Base-by-base conservation (phyloP, 805 yeast species). In the Soucietia sequanensis region DNA sequence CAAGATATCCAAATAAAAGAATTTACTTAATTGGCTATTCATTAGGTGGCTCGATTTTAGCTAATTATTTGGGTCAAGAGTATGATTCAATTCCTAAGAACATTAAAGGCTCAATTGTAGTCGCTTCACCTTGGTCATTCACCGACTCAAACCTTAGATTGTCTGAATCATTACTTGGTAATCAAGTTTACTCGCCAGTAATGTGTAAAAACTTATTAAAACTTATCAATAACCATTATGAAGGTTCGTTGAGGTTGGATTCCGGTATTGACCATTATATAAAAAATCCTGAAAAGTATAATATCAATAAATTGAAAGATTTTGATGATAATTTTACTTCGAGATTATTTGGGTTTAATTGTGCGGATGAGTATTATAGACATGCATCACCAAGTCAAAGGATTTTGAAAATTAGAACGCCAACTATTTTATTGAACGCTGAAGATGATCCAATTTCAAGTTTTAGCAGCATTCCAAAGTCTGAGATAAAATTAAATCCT, bases 121-220 rank as follows among this genome's bases (percentile, higher is more conserved):
- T 84, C 47, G 81, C 83, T 11, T 65, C 80, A 15, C 91, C 91
- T 7, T 84, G 90, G 90, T 86, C 84, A 55, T 65, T 84, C 52
- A 57, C 72, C 11, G 78, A 72, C 39, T 70, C 83, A 6, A 64
- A 70, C n/a, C 50, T 62, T 29, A 75, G 70, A 27, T 55, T 80
- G 34, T 45, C 58, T 22, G 72, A 67, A 37, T 65, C 68, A 9
- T 52, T 52, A 5, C 37, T 68, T 20, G 74, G 74, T n/a, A 50
- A 53, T 41, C 43, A 49, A 30, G 47, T 68, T 19, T 68, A 68
- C 40, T 67, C 72, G 8, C 72, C 72, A 10, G 52, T 56, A 15
- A 68, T 68, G 74, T 60, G 68, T 30, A 56, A 55, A 37, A 68
- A 63, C 41, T 48, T 68, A 28, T 39, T 68, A 28, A 48, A 49